Conservation (phyloP, 164 flowering plant genomes). For the Aristolochia californica region DNA sequence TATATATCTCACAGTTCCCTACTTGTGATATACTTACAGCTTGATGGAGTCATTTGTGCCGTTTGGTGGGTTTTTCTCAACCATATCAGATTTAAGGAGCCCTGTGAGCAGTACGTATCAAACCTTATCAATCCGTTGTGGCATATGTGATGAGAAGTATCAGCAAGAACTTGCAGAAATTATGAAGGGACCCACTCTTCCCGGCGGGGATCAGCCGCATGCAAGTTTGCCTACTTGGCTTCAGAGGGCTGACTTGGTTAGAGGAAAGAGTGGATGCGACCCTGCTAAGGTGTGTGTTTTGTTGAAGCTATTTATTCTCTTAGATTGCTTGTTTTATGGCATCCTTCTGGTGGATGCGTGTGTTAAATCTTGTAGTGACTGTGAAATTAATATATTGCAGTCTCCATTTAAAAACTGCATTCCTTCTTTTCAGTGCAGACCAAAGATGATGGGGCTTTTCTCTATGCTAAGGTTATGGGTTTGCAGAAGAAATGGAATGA, state of each 20-base stretch:
- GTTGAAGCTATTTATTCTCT: not conserved
- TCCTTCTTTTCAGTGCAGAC: slow-evolving; percentile 72
- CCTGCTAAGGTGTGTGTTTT: slow-evolving; percentile 26
- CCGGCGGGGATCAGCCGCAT: slow-evolving; percentile 29
- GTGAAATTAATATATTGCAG: not conserved
- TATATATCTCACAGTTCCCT: slow-evolving; percentile 41
- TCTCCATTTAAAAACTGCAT: slow-evolving; percentile 20
- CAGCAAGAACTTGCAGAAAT: slow-evolving; percentile 39
- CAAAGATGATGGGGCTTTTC: slow-evolving; percentile 39
- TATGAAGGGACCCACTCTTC: slow-evolving; percentile 20
- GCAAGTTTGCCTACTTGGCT: slow-evolving; percentile 37
- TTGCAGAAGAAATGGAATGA: slow-evolving; percentile 60
- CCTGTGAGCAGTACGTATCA: slow-evolving; percentile 19
- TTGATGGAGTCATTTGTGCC: slow-evolving; percentile 78
- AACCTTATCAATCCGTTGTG: slow-evolving; percentile 19
- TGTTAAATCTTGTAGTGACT: no score
- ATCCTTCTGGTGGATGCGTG: no score
- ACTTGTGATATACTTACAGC: slow-evolving; percentile 57
- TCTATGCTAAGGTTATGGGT: slow-evolving; percentile 31
- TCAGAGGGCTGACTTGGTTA: slow-evolving; percentile 21
- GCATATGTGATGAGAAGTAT: slow-evolving; percentile 41
- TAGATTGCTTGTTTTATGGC: no score
- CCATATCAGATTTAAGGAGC: slow-evolving; percentile 27
- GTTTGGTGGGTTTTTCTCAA: slow-evolving; percentile 56
- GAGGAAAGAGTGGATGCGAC: slow-evolving; percentile 18